phyloP scores from a whole-genome alignment of 2,329 filamentous ascomycete genomes.

The Colletotrichum phormii region DNA sequence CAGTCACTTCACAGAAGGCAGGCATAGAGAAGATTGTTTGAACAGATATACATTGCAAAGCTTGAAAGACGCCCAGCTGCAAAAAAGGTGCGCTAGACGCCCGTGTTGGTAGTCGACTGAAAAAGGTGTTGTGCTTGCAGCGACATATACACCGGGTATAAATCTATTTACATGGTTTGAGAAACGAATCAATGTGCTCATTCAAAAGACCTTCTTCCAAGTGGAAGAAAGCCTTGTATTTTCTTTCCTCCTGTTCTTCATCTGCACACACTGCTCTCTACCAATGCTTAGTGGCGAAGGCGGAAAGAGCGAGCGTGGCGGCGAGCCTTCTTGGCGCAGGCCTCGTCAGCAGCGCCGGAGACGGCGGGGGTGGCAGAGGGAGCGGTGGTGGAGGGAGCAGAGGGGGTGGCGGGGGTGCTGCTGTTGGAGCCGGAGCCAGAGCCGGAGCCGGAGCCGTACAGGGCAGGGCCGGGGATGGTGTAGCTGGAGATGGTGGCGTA shows the following conservation, averaged over 20 bases:
- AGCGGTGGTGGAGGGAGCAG: slow-evolving; percentile 4
- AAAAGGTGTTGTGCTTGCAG: slow-evolving; percentile 22
- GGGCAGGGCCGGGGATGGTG: slow-evolving; percentile 46
- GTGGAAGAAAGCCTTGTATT: not conserved
- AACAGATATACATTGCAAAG: slow-evolving; percentile 32
- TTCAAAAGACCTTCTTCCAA: slow-evolving; percentile 6
- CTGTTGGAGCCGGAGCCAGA: slow-evolving; percentile 38
- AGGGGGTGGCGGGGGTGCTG: slow-evolving; percentile 20
- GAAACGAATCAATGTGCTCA: slow-evolving; percentile 26
- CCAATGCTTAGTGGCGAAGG: slow-evolving; percentile 12
- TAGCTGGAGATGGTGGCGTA: slow-evolving; percentile 45
- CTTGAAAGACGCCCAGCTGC: slow-evolving; percentile 15
- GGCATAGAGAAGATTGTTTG: not conserved
- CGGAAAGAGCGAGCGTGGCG: slow-evolving; percentile 33
- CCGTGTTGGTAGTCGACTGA: slow-evolving; percentile 11
- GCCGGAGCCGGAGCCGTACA: slow-evolving; percentile 28
- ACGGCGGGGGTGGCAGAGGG: slow-evolving; percentile 2
- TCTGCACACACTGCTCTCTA: not conserved
- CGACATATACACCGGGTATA: slow-evolving; percentile 34
- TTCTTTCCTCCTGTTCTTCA: not conserved
- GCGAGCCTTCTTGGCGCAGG: slow-evolving; percentile 18
- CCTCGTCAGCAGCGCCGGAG: slow-evolving; percentile 3
- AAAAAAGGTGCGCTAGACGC: slow-evolving; percentile 18
- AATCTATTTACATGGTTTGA: slow-evolving; percentile 34
- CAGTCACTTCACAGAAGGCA: not conserved